These are phyloP conservation scores for Xerocomellus amylosporus DNA, from an alignment of 768 basidiomycete genomes.

Conservation along the genomic window DNA sequence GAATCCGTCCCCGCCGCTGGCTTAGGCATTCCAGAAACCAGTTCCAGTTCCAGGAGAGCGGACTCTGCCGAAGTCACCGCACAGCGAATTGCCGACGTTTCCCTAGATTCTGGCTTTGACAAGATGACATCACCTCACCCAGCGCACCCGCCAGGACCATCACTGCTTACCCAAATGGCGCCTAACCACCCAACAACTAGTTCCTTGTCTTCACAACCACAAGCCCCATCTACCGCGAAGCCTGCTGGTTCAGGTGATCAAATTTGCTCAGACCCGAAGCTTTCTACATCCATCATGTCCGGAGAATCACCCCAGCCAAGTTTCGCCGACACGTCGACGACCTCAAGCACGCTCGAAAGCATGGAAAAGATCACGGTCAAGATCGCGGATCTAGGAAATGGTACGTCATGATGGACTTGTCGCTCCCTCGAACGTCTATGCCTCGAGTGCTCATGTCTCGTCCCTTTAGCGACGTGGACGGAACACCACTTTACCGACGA, in stretches of 20 bases:
- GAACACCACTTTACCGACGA: slow-evolving; percentile 99
- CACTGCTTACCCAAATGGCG: slow-evolving; percentile 71
- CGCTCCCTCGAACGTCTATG: neutral
- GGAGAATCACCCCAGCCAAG: slow-evolving; percentile 29
- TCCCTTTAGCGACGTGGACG: slow-evolving; percentile 65
- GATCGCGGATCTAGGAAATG: slow-evolving; percentile 98
- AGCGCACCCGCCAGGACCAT: slow-evolving; percentile 54
- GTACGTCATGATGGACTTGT: slow-evolving; percentile 39
- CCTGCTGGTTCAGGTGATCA: slow-evolving; percentile 24
- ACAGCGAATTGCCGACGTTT: slow-evolving; percentile 50
- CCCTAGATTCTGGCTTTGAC: slow-evolving; percentile 39
- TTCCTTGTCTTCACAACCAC: slow-evolving; percentile 27
- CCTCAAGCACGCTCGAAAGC: slow-evolving; percentile 34
- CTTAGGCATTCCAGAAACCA: slow-evolving; percentile 10
- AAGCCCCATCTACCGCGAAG: slow-evolving; percentile 22
- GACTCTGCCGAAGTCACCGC: slow-evolving; percentile 45
- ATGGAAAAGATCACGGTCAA: slow-evolving; percentile 89
- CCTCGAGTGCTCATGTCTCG: neutral
- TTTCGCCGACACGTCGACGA: slow-evolving; percentile 24
- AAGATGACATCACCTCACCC: slow-evolving; percentile 38
- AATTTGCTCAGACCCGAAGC: slow-evolving; percentile 18
- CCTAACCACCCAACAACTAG: slow-evolving; percentile 30
- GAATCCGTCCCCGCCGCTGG: slow-evolving; percentile 17
- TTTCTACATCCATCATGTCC: slow-evolving; percentile 28
- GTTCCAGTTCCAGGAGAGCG: slow-evolving; percentile 22